Conservation (phyloP, 2,329 filamentous ascomycete species). For the Magnaporthiopsis incrustans region DNA sequence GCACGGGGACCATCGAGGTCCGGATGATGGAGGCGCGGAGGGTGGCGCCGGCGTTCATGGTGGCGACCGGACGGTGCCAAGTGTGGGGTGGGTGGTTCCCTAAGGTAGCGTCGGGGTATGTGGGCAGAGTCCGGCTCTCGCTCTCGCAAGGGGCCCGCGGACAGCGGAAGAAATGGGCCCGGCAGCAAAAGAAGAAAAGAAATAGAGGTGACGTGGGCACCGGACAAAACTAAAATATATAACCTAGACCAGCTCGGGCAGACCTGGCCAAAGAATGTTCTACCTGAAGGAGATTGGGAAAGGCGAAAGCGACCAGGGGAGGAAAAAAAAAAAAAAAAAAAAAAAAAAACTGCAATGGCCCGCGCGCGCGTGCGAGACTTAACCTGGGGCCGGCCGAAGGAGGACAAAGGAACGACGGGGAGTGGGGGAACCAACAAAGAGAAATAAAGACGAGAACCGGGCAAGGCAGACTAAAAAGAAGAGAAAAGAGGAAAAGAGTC, state of each 20-base stretch:
- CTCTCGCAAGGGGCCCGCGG: background rate
- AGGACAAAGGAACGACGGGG: background rate
- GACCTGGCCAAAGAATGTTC: background rate
- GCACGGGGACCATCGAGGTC: slow-evolving; percentile 2
- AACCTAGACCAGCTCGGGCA: too few relatives aligned
- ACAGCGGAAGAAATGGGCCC: background rate
- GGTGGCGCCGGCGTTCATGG: slow-evolving; percentile 6
- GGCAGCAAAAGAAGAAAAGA: background rate
- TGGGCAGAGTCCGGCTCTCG: background rate
- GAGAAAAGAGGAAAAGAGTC: background rate
- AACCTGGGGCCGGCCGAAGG: background rate
- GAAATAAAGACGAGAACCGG: background rate
- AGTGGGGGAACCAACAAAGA: background rate
- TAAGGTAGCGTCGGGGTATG: background rate
- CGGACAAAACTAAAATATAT: background rate
- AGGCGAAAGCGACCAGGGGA: background rate
- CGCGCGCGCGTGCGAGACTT: background rate
- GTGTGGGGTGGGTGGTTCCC: background rate
- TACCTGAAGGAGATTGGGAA: background rate
- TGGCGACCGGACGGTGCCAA: background rate
- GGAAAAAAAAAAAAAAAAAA: too few relatives aligned
- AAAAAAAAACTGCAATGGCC: background rate
- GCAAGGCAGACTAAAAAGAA: background rate
- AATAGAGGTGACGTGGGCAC: background rate
- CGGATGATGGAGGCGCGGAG: slow-evolving; percentile 5